Evolutionary conservation across 2,329 filamentous ascomycete genomes (phyloP).

Genomic region (Botrytis porri): DNA sequence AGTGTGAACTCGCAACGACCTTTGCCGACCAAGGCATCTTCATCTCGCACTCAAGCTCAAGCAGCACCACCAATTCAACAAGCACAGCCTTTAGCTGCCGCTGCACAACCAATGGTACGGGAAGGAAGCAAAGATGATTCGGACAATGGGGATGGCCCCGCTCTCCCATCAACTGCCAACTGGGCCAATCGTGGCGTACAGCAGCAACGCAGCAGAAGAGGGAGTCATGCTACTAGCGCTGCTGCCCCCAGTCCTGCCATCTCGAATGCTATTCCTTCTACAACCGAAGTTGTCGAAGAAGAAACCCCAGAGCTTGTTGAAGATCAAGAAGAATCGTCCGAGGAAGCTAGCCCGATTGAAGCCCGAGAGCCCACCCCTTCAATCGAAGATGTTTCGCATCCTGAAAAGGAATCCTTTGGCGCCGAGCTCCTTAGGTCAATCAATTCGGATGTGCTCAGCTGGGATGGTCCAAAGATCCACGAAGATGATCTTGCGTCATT

Average conservation of each 20-base stretch:
- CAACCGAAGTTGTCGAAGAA: slow-evolving; percentile 50
- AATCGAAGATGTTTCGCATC: slow-evolving; percentile 23
- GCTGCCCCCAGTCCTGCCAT: slow-evolving; percentile 79
- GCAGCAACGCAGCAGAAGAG: slow-evolving; percentile 62
- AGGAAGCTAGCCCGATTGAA: slow-evolving; percentile 17
- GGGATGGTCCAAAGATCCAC: slow-evolving; percentile 49
- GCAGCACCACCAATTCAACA: slow-evolving; percentile 39
- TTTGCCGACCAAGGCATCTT: slow-evolving; percentile 50
- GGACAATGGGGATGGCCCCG: slow-evolving; percentile 75
- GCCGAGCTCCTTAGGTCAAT: slow-evolving; percentile 46
- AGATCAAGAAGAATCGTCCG: slow-evolving; percentile 20
- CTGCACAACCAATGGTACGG: slow-evolving; percentile 65
- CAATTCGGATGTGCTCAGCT: slow-evolving; percentile 46
- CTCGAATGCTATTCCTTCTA: slow-evolving; percentile 55
- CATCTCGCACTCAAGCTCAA: slow-evolving; percentile 51
- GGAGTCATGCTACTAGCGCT: slow-evolving; percentile 77
- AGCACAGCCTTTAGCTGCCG: slow-evolving; percentile 37
- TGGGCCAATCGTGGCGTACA: slow-evolving; percentile 74
- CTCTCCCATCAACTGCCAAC: slow-evolving; percentile 87
- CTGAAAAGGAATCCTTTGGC: slow-evolving; percentile 32
- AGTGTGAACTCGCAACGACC: slow-evolving; percentile 76
- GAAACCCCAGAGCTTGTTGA: slow-evolving; percentile 22
- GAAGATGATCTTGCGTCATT: slow-evolving; percentile 47
- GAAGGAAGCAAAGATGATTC: slow-evolving; percentile 77
- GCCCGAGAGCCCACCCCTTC: slow-evolving; percentile 18